Conservation (phyloP, 345 rosid genomes). For the Raphanus sativus region DNA sequence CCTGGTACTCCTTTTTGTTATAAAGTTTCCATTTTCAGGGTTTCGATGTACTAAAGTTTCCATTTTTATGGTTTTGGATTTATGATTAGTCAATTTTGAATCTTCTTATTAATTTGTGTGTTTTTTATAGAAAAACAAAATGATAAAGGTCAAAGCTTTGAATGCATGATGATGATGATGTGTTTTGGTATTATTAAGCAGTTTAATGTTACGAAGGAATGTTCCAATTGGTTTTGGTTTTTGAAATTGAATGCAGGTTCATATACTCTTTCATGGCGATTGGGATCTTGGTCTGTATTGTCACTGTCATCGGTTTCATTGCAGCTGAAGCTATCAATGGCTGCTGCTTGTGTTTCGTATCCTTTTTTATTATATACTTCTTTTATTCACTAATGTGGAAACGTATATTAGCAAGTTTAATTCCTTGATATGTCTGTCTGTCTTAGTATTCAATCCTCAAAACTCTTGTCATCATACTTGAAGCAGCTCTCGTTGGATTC, state of each 20-base stretch:
- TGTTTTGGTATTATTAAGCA: constrained; percentile 1
- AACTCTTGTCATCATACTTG: constrained; percentile 57
- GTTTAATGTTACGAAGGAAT: constrained; percentile 1
- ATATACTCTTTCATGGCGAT: constrained; percentile 90
- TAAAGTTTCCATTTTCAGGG: constrained; percentile 23
- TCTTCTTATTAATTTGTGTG: neutral
- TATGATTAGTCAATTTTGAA: neutral
- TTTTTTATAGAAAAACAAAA: neutral
- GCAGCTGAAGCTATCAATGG: constrained; percentile 87
- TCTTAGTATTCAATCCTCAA: constrained; percentile 69
- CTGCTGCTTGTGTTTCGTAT: constrained; percentile 96
- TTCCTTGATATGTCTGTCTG: constrained; percentile 24
- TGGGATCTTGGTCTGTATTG: constrained; percentile 69
- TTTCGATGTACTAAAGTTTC: neutral
- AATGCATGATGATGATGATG: neutral
- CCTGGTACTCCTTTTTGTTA: constrained; percentile 51
- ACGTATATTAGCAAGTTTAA: constrained; percentile 16
- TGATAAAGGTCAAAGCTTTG: constrained; percentile 7
- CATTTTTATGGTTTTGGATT: constrained; percentile 15
- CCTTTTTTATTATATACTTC: constrained; percentile 40
- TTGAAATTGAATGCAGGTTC: constrained; percentile 62
- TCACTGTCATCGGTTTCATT: constrained; percentile 76
- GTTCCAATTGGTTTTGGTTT: neutral
- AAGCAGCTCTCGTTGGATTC: constrained; percentile 76
- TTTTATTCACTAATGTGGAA: neutral